A percentile compares a stretch with the other conserved stretches of the same genome.
These are phyloP conservation scores for Stereocaulon alpinum DNA, from an alignment of 495 filamentous ascomycete species.

Conservation along the genomic window DNA sequence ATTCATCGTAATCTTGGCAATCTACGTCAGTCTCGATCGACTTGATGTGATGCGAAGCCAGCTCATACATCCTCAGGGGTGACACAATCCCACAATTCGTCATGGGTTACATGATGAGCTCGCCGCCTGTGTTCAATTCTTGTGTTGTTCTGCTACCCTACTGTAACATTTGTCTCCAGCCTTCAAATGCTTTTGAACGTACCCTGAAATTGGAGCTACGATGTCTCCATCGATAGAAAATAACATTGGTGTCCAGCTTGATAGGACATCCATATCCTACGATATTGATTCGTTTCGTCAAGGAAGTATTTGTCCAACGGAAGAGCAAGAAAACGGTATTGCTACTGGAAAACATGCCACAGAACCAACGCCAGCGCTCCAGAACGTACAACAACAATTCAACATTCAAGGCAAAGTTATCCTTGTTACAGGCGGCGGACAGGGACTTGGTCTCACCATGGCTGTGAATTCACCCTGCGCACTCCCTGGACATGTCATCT, in stretches of 20 bases:
- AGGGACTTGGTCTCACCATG: slow-evolving; percentile 54
- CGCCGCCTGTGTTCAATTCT: background rate
- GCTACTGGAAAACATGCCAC: background rate
- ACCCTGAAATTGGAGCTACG: background rate
- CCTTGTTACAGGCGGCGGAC: slow-evolving; percentile 52
- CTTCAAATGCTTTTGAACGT: background rate
- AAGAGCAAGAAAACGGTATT: background rate
- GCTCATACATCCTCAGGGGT: background rate
- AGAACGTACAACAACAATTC: slow-evolving; percentile 28
- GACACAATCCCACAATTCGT: background rate
- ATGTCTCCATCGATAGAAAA: background rate
- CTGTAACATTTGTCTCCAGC: too few relatives aligned
- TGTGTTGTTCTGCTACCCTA: background rate
- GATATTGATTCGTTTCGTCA: background rate
- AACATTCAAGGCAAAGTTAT: slow-evolving; percentile 48
- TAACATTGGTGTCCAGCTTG: background rate
- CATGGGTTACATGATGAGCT: background rate
- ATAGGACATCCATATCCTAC: background rate
- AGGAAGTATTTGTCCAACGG: background rate
- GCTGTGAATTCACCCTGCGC: slow-evolving; percentile 57
- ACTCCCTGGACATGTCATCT: slow-evolving; percentile 24
- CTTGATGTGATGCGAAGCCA: too few relatives aligned
- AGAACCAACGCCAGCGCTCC: background rate
- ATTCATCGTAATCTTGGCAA: too few relatives aligned
- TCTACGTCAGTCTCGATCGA: too few relatives aligned